Evolutionary conservation across 352 stramenopile genomes (phyloP), one percentile per base, ranked within the genome.

Genomic region (Thraustochytrium striatum): DNA sequence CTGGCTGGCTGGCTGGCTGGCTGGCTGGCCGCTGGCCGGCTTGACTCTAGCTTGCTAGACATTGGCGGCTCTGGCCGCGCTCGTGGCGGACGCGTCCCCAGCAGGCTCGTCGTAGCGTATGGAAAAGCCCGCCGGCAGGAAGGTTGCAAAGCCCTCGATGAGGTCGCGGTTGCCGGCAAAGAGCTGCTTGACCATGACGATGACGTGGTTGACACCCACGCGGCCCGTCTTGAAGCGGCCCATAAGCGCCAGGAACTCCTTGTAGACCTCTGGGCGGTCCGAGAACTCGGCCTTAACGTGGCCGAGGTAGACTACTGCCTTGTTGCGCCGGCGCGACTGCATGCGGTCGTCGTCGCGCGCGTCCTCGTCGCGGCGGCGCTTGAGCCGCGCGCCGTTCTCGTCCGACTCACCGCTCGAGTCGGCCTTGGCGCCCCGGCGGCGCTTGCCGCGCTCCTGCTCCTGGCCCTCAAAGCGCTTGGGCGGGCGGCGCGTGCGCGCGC

Each of bases 401-500:
- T 75, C 65, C 30, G 65, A 75, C 21, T 75, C 65, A 25, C 47
- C 47, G 47, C 47, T 55, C 47, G 47, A 55, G 13, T 73, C 62
- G 19, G 33, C 58, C 5, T 70, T 38, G 35, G 50, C 35, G 25
- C 65, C 65, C n/a, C 65, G 44, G 30, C 65, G 65, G 47, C 65
- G 65, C 35, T 61, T 32, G 53, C 9, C 44, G 32, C 30, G 0
- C 41, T 39, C 30, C 21, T 30, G 33, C 8, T 55, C 65, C 65
- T 75, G 32, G 36, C 50, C 50, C 65, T 75, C 65, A 32, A 75
- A 75, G 35, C 65, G 65, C 65, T 75, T 75, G 39, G 65, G 65
- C 39, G 43, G 43, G 25, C 50, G 43, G 2, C 65, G 44, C 30
- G 43, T 75, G 65, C 65, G 65, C 9, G 32, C 44, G 25, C 65